Base-by-base conservation (phyloP, 1,284 basidiomycete genomes). In the Moniliella sp. region DNA sequence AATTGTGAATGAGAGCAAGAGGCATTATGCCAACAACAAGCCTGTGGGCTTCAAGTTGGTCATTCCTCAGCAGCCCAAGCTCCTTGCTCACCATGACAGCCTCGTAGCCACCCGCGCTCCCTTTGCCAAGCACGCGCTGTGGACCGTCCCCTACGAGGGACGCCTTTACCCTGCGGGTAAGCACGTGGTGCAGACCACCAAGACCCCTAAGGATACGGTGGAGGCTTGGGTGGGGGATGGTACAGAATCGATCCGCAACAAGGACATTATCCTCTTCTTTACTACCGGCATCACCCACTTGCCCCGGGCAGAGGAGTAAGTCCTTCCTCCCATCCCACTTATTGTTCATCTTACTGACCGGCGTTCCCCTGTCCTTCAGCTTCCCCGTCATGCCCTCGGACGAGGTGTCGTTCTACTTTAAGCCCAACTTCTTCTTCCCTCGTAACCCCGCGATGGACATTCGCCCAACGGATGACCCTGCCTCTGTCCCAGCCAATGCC, bases 291-390 rank as follows among this genome's bases (percentile, higher is more conserved):
- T 72, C 18, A 80, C 76, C 0, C 78, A 83, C 53, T 73, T 82
- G 36, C 76, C 78, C 5, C 69, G 80, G 37, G 78, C 79, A 3
- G 81, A 84, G 48, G 80, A 84, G 56, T 83, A 76, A 74, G 79
- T 79, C 18, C 17, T 19, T 9, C 15, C 18, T 3, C 7, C 23
- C n/a, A 18, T 30, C 45, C 52, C 34, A 47, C 46, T 33, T 4
- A n/a, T 18, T 9, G 7, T 4, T 9, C 1, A 3, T 5, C 17
- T 2, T 1, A 5, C 8, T 12, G 26, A 9, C 11, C 2, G 18
- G 19, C 5, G 33, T 31, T 74, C 78, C 18, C 32, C 32, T 21
- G 19, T 27, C 9, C 52, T 48, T 10, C 35, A 32, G 18, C 26
- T 14, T 15, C 78, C 55, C 45, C 15, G 44, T 80, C 21, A 91